Base-by-base conservation (phyloP, 208 protist genomes). In the Trypanosoma theileri region DNA sequence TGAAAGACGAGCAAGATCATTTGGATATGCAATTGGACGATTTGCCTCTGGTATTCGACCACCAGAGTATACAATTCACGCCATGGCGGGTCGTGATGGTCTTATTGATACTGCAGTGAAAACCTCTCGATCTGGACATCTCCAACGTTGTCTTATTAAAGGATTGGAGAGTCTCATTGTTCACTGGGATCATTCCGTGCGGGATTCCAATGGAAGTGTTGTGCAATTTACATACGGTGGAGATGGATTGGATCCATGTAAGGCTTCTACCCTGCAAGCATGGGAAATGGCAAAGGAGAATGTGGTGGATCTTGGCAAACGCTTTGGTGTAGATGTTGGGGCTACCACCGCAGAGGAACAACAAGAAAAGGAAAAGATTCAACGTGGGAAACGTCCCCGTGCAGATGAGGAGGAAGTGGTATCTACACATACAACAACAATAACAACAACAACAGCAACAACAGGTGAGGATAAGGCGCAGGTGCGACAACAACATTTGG, bases 51-150 rank as follows among this genome's bases (percentile, higher is more conserved):
- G 99, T 59, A 96, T 99, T n/a, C 89, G 94, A 4, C 98, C 99
- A 28, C 93, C 98, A 53, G 96, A 99, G 80, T 99, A 99, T 82
- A 99, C 98, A 50, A 99, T 99, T 83, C 99, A 99, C 86, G 98
- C 97, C 80, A 99, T 99, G 98, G 99, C 99, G 24, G 99, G 99
- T 60, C 90, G 99, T 59, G 99, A 99, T 80, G 99, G 98, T 65
- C 86, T 99, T 6, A 98, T 99, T 71, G 99, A 99, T 87, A 99
- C 99, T 19, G 99, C 99, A 26, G 98, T 99, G 21, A 99, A 99
- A 81, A 99, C 99, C 24, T 93, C 96, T 10, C 96, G 93, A 73
- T 99, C 97, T 12, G 99, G 99, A n/a, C 99, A 99, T 72, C 81
- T 99, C 51, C 98, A 99, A 88, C 86, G 96, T 16, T 98, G 97